Base-by-base conservation (phyloP, 331 rosid species). In the Quercus tomentella region DNA sequence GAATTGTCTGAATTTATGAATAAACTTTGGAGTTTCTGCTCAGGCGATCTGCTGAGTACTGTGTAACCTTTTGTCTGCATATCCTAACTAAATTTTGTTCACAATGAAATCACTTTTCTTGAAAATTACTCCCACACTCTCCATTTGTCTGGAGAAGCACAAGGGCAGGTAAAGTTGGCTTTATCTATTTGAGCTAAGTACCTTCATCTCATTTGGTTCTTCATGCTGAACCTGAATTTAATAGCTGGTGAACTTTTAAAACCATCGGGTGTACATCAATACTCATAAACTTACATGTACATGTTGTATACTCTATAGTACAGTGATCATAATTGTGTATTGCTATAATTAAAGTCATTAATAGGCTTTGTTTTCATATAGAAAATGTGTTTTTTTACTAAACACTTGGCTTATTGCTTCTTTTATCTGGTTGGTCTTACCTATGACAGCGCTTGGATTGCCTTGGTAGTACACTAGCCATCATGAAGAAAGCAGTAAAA, bases 391-490 rank as follows among this genome's bases (percentile, higher is more conserved):
- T 35, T 67, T 67, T 33, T 20, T 35, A n/a, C 7, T 1, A 2
- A 12, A 35, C n/a, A 14, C 28, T 35, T 73, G 33, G 60, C 37
- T 74, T 52, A 54, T 55, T 56, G 33, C 41, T 71, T 28, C 21
- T 4, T 37, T 21, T 17, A 6, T 16, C 25, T 61, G 57, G 63
- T 76, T 22, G 72, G 58, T 17, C 68, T 69, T 56, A 70, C 54
- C 77, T 62, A 76, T 79, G 74, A 76, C 91, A 94, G 97, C 89
- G 94, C 79, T 45, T 89, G 1, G 97, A 97, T 77, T 94, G 97
- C 85, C 97, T 94, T 16, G 98, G 98, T 56, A 91, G 90, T 73
- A 69, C 94, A 20, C 56, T 91, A 67, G 98, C 97, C 82, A 83
- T 94, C 41, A 87, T 91, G 91, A 94, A 91, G 87, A 94, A 83